Base-by-base conservation (phyloP, 1,139 yeast genomes). In the Geotrichum reessii region DNA sequence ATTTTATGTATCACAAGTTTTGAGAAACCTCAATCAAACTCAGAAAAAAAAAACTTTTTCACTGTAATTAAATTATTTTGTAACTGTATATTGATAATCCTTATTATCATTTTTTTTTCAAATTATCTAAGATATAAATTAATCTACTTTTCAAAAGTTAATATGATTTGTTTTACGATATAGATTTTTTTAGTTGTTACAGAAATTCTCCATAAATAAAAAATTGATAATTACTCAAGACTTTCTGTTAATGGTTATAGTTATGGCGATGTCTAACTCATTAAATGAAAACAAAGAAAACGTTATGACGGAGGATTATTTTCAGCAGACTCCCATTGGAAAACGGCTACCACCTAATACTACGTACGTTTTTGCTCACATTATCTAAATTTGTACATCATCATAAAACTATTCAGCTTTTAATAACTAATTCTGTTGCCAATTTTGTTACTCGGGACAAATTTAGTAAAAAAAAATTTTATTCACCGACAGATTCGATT, bases 401-500 rank as follows among this genome's bases (percentile, higher is more conserved):
- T 33, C 2, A 19, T 14, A 25, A 5, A 25, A 7, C 7, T 25
- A 37, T 37, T 19, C 7, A 8, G 9, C 42, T n/a, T 37, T 37
- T n/a, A n/a, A 37, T 7, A 37, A 3, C 3, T 7, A 14, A n/a
- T n/a, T 4, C 9, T 37, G 17, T 14, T 37, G 14, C 3, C n/a
- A 7, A 4, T n/a, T 37, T 12, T 9, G 7, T 12, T n/a, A 2
- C 2, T 37, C 3, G 19, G 2, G 42, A n/a, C 42, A 4, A n/a
- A 17, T n/a, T 12, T 37, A n/a, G 42, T 2, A 6, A 12, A 17
- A n/a, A 19, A 5, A 22, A n/a, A 14, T 3, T 80, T 65, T 81
- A 84, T 8, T 81, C 85, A 3, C 86, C 86, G 46, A 82, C 86
- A 1, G 86, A 82, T 66, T 77, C 74, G 56, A 65, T 81, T 64